A percentile compares a stretch with the other conserved stretches of the same genome.
Conservation (phyloP, 257 asterid species). For the Scutellaria minor region DNA sequence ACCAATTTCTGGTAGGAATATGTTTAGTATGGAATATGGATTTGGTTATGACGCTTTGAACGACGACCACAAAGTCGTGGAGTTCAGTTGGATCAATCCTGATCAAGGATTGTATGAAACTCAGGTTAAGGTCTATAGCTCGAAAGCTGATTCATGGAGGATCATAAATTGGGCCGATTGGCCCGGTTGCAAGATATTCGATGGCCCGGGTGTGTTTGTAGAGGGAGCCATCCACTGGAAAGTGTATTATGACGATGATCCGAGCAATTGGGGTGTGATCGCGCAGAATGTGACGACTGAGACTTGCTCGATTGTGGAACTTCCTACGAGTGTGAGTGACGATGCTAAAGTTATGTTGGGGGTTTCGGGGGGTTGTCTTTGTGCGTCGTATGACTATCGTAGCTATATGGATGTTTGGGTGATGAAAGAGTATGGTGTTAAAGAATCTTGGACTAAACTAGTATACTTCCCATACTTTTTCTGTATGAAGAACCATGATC, state of each 20-base stretch:
- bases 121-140: slow-evolving; percentile 39
- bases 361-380: slow-evolving; percentile 30
- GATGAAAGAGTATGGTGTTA: slow-evolving; percentile 45
- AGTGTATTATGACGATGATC: not conserved
- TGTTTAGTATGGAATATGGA: slow-evolving; percentile 29
- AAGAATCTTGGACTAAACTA: slow-evolving; percentile 45
- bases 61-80: slow-evolving; percentile 48
- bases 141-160: slow-evolving; percentile 41
- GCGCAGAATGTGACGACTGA: slow-evolving; percentile 31
- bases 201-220: slow-evolving; percentile 28
- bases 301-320: slow-evolving; percentile 5
- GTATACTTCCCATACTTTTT: slow-evolving; percentile 5
- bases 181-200: slow-evolving; percentile 13
- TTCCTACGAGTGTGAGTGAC: slow-evolving; percentile 11
- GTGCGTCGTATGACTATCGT: slow-evolving; percentile 18
- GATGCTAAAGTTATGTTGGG: slow-evolving; percentile 4
- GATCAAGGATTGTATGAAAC: not conserved
- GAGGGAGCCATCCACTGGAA: slow-evolving; percentile 45
- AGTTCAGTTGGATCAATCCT: slow-evolving; percentile 1
- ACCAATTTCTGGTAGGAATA: slow-evolving; percentile 23
- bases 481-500: not conserved
- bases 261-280: slow-evolving; percentile 25
- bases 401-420: slow-evolving; percentile 43
- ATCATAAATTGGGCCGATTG: slow-evolving; percentile 10
- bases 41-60: slow-evolving; percentile 39